Conservation (phyloP, 768 basidiomycete genomes). For the Pisolithus sp. region DNA sequence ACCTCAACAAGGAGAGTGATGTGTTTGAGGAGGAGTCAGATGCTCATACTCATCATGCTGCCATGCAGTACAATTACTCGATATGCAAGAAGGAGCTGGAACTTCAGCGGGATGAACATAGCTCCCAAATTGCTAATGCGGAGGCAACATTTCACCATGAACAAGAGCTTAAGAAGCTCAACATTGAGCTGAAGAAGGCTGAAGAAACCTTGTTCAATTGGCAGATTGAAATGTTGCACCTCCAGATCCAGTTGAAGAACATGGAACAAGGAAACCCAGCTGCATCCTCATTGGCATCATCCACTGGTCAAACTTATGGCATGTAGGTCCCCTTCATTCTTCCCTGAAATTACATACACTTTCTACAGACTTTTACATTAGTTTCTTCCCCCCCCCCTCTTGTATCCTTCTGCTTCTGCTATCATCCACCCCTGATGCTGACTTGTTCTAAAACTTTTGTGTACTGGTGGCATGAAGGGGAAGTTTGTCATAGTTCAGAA, state of each 20-base stretch:
- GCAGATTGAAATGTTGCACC: not conserved
- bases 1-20: not conserved
- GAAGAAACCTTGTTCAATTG: not conserved
- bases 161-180: constrained; percentile 1
- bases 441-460: too few species aligned
- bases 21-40: not conserved
- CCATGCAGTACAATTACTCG: not conserved
- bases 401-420: too few species aligned
- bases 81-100: constrained; percentile 3
- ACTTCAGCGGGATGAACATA: constrained; percentile 1
- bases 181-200: constrained; percentile 1
- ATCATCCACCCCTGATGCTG: too few species aligned
- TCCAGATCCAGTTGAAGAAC: not conserved
- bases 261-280: not conserved
- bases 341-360: too few species aligned
- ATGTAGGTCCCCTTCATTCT: too few species aligned
- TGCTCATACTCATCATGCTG: not conserved
- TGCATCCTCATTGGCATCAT: not conserved
- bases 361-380: too few species aligned
- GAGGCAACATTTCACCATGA: not conserved
- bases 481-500: too few species aligned
- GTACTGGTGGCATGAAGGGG: too few species aligned
- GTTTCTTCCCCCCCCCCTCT: too few species aligned
- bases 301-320: not conserved
- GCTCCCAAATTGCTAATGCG: not conserved